Evolutionary conservation across 2,329 filamentous ascomycete species (phyloP), one percentile per base, ranked within the genome.

Genomic region (Clathrospora elynae): DNA sequence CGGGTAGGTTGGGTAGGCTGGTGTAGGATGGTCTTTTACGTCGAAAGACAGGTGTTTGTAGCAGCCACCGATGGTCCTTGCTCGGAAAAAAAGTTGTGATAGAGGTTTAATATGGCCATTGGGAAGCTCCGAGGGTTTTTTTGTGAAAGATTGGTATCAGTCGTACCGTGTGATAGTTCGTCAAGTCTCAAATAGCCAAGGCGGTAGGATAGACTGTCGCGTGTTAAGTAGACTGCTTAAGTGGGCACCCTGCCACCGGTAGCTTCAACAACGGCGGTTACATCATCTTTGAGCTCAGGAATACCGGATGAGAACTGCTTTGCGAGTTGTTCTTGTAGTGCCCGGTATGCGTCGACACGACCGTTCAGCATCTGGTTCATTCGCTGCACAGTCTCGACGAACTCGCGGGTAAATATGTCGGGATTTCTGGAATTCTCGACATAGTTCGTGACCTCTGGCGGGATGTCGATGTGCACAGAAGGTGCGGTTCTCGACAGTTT

Each of bases 391-490:
- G 80, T 71, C 66, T 86, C 82, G 30, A 85, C 80, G 51, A 85
- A 84, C 54, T 85, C 81, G 31, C 82, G 76, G 6, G 81, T 85
- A 66, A 84, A 85, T 53, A 85, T 84, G 56, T 85, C 82, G 6
- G 82, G 83, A 57, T 86, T 86, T 14, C 82, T 78, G 12, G 80
- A 77, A 13, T 76, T 73, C 55, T 85, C 81, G 22, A 86, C 80
- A 61, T 85, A 86, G 41, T 76, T 74, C 51, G 83, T 78, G 20
- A 85, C 79, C 53, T 85, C 82, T 4, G 80, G 75, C 0, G 83
- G 82, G 2, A 85, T 75, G 33, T 77, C 71, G 44, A 82, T 75
- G 38, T 73, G 71, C 13, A 78, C 70, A 12, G 75, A 62, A n/a
- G 73, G 70, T 2, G 79, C 71, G 57, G 64, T 77, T 49, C 72